Evolutionary conservation across 345 rosid genomes (phyloP).

Genomic region (Boechera stricta): DNA sequence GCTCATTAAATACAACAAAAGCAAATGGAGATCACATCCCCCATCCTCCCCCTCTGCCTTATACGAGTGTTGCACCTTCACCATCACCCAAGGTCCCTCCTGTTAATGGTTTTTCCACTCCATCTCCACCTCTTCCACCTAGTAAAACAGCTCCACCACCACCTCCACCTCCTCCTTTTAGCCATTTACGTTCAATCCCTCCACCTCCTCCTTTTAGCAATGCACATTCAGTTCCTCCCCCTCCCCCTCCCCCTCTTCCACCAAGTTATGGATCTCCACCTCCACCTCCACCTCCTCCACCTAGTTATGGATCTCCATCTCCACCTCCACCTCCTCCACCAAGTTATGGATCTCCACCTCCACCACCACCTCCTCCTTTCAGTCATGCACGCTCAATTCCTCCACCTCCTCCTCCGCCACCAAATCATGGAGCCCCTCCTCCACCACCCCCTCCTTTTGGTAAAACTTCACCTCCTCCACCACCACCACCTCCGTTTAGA

Average conservation of each 20-base stretch:
- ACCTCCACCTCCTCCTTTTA: conserved; percentile 42
- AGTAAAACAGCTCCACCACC: conserved; percentile 23
- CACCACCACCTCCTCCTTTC: conserved; percentile 20
- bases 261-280: conserved; percentile 31
- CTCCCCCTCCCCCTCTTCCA: conserved; percentile 47
- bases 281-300: conserved; percentile 44
- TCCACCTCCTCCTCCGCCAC: conserved; percentile 40
- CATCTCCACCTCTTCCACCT: conserved; percentile 20
- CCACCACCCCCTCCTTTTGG: conserved; percentile 48
- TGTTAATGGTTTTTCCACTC: conserved; percentile 30
- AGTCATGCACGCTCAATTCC: conserved; percentile 22
- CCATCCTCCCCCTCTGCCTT: conserved; percentile 34
- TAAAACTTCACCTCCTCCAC: conserved; percentile 49
- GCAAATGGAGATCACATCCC: conserved; percentile 35
- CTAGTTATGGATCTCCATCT: conserved; percentile 26
- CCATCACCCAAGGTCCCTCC: conserved; percentile 38
- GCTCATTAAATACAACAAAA: conserved; percentile 34
- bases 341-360: conserved; percentile 28
- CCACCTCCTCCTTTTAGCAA: conserved; percentile 30
- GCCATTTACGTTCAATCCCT: conserved; percentile 24
- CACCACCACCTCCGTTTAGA: conserved; percentile 46
- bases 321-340: conserved; percentile 46
- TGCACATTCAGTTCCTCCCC: conserved; percentile 32
- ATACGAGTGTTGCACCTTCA: conserved; percentile 34
- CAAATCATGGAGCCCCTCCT: conserved; percentile 39